Evolutionary conservation across 106 monocot genomes (phyloP), one percentile per base, ranked within the genome.

Genomic region (Cymbidium sinense): DNA sequence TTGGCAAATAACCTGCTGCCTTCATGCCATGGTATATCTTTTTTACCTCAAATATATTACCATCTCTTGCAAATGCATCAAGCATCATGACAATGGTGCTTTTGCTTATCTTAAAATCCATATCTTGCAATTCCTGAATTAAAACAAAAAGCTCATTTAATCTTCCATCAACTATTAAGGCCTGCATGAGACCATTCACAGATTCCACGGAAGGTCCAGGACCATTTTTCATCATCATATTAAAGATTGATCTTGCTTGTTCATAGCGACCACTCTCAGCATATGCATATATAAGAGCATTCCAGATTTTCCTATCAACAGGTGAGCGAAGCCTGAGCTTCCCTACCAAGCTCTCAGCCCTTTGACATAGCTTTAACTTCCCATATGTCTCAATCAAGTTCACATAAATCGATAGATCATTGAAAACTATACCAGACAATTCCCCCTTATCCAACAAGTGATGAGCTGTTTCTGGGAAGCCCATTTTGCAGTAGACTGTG

Each of bases 1-100:
- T 95, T 27, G 98, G 98, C 78, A 99, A 79, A 83, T 90, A 99
- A 2, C 98, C 98, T 25, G 94, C 84, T 70, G 88, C 92, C 81
- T 99, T 99, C 98, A 99, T 95, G 20, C 92, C 98, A 80, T 90
- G 83, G 43, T 99, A 99, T 87, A 99, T 99, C 77, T 95, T 99
- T 76, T 87, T 99, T 23, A 99, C 98, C 83, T 95, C 98, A 83
- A 99, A 99, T 43, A 99, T 89, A 50, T 95, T 92, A 70, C 94
- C 90, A 43, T 79, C 83, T 79, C 77, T 89, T 64, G 85, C 86
- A 91, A 93, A 96, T 28, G 96, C 93, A 79, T 96, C 91, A 74
- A 99, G 92, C 90, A 98, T 98, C 71, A 94, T 77, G 7, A 98
- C 76, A 76, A 95, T 80, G 43, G 94, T 93, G 73, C 95, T 95